A percentile compares a stretch with the other conserved stretches of the same genome.
These are phyloP conservation scores for Apiotrichum domesticum DNA, from an alignment of 1,284 basidiomycete genomes.

Conservation along the genomic window DNA sequence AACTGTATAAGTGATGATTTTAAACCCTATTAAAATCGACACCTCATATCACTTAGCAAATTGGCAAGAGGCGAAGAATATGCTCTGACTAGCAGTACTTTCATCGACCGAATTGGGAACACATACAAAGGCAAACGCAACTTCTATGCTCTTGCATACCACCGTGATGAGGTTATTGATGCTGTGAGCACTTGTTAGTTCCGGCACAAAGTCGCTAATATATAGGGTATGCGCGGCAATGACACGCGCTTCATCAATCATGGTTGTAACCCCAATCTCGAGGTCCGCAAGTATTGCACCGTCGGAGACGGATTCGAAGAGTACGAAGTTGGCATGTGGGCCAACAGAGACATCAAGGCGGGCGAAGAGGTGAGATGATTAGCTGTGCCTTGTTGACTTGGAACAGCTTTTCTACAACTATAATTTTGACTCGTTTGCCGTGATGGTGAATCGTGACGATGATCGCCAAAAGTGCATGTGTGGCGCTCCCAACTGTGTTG, in stretches of 20 bases:
- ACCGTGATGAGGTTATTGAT: constrained; percentile 50
- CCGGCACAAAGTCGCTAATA: neutral
- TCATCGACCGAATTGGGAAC: constrained; percentile 35
- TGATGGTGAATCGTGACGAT: constrained; percentile 25
- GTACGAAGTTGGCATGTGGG: constrained; percentile 49
- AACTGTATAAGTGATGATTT: no score
- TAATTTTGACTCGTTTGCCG: constrained; percentile 43
- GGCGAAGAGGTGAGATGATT: constrained; percentile 45
- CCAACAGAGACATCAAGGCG: constrained; percentile 43
- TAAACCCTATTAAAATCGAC: no score
- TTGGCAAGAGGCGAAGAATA: neutral
- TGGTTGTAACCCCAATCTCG: constrained; percentile 47
- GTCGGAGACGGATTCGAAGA: constrained; percentile 47
- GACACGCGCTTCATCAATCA: constrained; percentile 51
- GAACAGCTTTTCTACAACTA: constrained; percentile 45
- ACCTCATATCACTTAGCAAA: neutral
- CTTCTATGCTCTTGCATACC: constrained; percentile 50
- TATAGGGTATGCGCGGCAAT: constrained; percentile 48
- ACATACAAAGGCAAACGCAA: constrained; percentile 40
- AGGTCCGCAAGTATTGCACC: constrained; percentile 44
- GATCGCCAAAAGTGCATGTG: constrained; percentile 43
- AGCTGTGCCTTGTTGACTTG: neutral
- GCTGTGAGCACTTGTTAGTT: constrained; percentile 30
- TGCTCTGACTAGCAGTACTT: constrained; percentile 23
- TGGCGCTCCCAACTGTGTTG: constrained; percentile 43